Evolutionary conservation across 2,329 filamentous ascomycete species (phyloP).

Genomic region (Colletotrichum tropicicola): DNA sequence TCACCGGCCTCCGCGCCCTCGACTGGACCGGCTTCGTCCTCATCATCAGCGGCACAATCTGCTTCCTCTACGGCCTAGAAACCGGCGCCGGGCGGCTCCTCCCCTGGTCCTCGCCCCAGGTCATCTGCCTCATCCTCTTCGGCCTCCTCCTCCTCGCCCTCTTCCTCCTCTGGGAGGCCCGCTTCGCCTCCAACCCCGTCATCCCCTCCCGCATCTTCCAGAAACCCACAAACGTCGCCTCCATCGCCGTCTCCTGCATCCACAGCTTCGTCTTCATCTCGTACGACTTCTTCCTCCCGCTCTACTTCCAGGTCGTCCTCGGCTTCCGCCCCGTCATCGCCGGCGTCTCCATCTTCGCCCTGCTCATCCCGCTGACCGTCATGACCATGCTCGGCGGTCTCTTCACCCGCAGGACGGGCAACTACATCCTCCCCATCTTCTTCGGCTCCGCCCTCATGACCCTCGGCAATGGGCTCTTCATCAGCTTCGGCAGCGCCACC

Average conservation of each 20-base stretch:
- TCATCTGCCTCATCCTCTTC: constrained; percentile 62
- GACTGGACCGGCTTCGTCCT: constrained; percentile 60
- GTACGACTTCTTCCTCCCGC: constrained; percentile 67
- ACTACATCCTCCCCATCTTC: constrained; percentile 66
- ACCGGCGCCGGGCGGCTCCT: constrained; percentile 60
- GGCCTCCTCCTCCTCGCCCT: constrained; percentile 49
- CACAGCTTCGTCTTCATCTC: constrained; percentile 61
- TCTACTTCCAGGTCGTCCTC: constrained; percentile 68
- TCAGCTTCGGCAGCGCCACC: constrained; percentile 60
- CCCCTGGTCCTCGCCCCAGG: constrained; percentile 60
- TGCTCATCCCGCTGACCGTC: constrained; percentile 44
- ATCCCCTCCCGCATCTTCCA: constrained; percentile 65
- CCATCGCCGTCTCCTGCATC: constrained; percentile 43
- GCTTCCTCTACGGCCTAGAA: constrained; percentile 69
- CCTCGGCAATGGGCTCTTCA: constrained; percentile 65
- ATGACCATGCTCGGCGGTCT: constrained; percentile 37
- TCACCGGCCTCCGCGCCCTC: constrained; percentile 61
- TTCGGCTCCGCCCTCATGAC: constrained; percentile 62
- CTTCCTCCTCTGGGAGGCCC: constrained; percentile 62
- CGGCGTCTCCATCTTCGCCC: constrained; percentile 58
- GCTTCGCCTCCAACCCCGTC: constrained; percentile 63
- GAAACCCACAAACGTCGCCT: constrained; percentile 57
- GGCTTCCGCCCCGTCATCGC: constrained; percentile 60
- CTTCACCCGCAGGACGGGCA: constrained; percentile 70
- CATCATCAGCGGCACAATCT: constrained; percentile 65